Evolutionary conservation across 768 basidiomycete species (phyloP).

Genomic region (Macrolepiota dolichaula): DNA sequence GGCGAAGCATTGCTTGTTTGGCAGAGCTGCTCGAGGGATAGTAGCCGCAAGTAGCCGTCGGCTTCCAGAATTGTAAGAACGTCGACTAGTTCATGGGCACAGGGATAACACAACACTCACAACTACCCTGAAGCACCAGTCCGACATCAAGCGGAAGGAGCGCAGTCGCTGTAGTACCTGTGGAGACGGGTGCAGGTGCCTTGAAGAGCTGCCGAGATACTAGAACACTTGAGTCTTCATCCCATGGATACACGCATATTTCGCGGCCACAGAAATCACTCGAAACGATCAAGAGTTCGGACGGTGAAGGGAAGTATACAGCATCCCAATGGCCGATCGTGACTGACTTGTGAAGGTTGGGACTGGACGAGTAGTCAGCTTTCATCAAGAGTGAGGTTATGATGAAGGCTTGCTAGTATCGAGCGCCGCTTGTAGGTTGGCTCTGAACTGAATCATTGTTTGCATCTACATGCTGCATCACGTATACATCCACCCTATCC

Average conservation of each 20-base stretch:
- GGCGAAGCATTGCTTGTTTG: conserved; percentile 18
- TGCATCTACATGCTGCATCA: conserved; percentile 29
- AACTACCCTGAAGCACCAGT: conserved; percentile 58
- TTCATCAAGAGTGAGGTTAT: neutral
- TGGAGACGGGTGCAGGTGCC: neutral
- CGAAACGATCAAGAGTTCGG: conserved; percentile 4
- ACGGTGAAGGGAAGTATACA: conserved; percentile 12
- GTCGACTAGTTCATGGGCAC: too few relatives aligned
- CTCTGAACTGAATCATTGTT: conserved; percentile 28
- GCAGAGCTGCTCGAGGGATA: conserved; percentile 39
- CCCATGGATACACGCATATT: conserved; percentile 6
- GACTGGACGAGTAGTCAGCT: conserved; percentile 1
- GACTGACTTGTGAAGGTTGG: conserved; percentile 3
- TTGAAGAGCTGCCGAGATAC: conserved; percentile 1
- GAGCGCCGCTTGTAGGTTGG: neutral
- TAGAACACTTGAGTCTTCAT: neutral
- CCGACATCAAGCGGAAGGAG: conserved; percentile 55
- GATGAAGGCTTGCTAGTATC: conserved; percentile 3
- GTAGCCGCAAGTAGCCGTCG: conserved; percentile 49
- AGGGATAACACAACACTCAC: conserved; percentile 33
- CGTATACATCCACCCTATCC: conserved; percentile 38
- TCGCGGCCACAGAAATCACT: conserved; percentile 25
- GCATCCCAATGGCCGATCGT: conserved; percentile 7
- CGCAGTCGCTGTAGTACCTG: conserved; percentile 6
- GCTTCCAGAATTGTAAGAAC: conserved; percentile 27